Percentiles rank a stretch among this genome's conserved stretches.
These are phyloP conservation scores for Daldinia sp. DNA, from an alignment of 2,329 filamentous ascomycete species.

Conservation along the genomic window DNA sequence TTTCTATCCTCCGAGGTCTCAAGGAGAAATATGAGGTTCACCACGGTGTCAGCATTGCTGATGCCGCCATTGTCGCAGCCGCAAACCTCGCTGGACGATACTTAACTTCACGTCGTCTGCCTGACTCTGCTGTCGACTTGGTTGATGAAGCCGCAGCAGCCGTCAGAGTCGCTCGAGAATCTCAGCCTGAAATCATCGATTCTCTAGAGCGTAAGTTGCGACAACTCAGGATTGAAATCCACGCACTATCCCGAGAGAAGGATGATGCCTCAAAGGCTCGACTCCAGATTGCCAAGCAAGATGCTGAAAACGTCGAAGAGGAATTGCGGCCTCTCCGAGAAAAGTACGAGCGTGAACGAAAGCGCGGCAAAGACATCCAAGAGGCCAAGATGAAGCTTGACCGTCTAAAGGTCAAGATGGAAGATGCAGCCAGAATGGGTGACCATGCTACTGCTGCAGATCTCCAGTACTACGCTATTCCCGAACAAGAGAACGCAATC, in stretches of 20 bases:
- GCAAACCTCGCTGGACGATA: constrained; percentile 94
- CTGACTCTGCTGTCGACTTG: constrained; percentile 95
- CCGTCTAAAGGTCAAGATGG: constrained; percentile 86
- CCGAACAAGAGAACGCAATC: constrained; percentile 85
- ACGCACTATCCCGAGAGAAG: constrained; percentile 91
- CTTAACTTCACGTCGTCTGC: constrained; percentile 86
- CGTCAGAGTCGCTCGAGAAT: constrained; percentile 94
- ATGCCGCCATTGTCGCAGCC: constrained; percentile 89
- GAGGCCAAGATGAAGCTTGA: constrained; percentile 96
- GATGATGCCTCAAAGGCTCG: constrained; percentile 90
- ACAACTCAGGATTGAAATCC: constrained; percentile 96
- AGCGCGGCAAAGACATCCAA: constrained; percentile 89
- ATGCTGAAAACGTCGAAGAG: constrained; percentile 93
- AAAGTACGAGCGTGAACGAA: constrained; percentile 94
- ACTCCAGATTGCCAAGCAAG: constrained; percentile 82
- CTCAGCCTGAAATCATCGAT: constrained; percentile 94
- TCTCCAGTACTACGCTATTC: constrained; percentile 96
- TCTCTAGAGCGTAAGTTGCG: constrained; percentile 89
- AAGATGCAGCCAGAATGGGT: constrained; percentile 87
- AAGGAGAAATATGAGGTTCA: constrained; percentile 99
- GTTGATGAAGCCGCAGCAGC: constrained; percentile 96
- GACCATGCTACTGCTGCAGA: constrained; percentile 90
- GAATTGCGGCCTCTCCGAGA: constrained; percentile 90
- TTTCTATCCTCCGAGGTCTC: constrained; percentile 96
- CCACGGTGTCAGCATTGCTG: constrained; percentile 95